Evolutionary conservation across 2,329 filamentous ascomycete genomes (phyloP).

Genomic region (Fusarium buharicum): DNA sequence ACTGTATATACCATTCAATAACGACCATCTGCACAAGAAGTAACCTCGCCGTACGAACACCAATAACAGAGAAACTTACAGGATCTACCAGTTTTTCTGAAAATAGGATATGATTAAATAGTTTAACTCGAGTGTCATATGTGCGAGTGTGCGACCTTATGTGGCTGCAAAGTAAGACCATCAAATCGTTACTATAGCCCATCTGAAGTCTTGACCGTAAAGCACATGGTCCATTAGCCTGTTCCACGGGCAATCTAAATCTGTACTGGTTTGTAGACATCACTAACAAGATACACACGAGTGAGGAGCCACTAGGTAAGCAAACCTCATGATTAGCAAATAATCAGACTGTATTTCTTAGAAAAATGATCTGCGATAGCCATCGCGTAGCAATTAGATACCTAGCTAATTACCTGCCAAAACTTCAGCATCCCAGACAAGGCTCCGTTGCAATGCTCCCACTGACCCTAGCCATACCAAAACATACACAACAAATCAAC

Average conservation of each 20-base stretch:
- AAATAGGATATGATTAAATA: too few relatives aligned
- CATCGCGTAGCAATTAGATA: slow-evolving; percentile 18
- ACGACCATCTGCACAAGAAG: too few relatives aligned
- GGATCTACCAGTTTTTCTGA: not conserved
- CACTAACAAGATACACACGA: not conserved
- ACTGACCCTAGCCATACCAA: slow-evolving; percentile 33
- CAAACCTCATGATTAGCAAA: not conserved
- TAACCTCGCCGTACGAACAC: too few relatives aligned
- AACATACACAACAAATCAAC: slow-evolving; percentile 28
- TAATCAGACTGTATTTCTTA: slow-evolving; percentile 3
- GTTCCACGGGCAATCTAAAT: not conserved
- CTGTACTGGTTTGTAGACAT: not conserved
- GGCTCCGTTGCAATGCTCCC: slow-evolving; percentile 34
- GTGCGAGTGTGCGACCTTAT: too few relatives aligned
- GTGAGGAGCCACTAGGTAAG: not conserved
- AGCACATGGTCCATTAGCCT: too few relatives aligned
- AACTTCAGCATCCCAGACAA: slow-evolving; percentile 28
- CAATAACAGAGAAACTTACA: too few relatives aligned
- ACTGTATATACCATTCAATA: too few relatives aligned
- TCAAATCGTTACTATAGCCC: too few relatives aligned
- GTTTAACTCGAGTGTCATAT: too few relatives aligned
- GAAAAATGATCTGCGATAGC: slow-evolving; percentile 4
- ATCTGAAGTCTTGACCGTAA: too few relatives aligned
- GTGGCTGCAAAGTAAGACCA: too few relatives aligned
- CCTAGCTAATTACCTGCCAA: slow-evolving; percentile 17